These are phyloP conservation scores for Bipolaris sorokiniana DNA, from an alignment of 2,329 filamentous ascomycete species.

Conservation along the genomic window DNA sequence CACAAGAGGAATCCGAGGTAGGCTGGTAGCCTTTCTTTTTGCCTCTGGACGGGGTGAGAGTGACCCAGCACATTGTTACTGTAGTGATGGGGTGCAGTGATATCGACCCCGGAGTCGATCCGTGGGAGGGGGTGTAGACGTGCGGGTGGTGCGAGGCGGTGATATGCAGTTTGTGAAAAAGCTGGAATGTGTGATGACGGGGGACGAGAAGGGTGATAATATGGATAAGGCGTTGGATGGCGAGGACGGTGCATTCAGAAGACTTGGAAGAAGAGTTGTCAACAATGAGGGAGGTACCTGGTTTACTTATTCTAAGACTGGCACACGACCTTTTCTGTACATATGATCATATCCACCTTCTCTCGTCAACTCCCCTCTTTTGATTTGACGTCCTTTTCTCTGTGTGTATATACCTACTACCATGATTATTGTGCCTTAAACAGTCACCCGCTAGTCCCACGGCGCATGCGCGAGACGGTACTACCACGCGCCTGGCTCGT, in stretches of 20 bases:
- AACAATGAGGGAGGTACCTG: slow-evolving; percentile 7
- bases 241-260: slow-evolving; percentile 32
- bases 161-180: slow-evolving; percentile 29
- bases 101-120: slow-evolving; percentile 23
- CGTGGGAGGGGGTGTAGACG: slow-evolving; percentile 28
- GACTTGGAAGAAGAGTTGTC: slow-evolving; percentile 11
- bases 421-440: slow-evolving; percentile 2
- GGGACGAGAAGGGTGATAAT: slow-evolving; percentile 25
- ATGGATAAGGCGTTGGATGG: slow-evolving; percentile 20
- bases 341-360: slow-evolving; percentile 15
- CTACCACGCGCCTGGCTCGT: slow-evolving; percentile 26
- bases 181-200: slow-evolving; percentile 28
- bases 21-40: slow-evolving; percentile 24
- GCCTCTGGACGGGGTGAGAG: slow-evolving; percentile 34
- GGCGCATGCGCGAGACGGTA: slow-evolving; percentile 17
- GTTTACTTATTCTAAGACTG: slow-evolving; percentile 25
- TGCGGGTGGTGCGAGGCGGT: slow-evolving; percentile 32
- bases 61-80: slow-evolving; percentile 44
- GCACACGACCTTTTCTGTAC: slow-evolving; percentile 13
- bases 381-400: slow-evolving; percentile 20
- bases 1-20: slow-evolving; percentile 33
- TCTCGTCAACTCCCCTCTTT: slow-evolving; percentile 4
- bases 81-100: slow-evolving; percentile 8
- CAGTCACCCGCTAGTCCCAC: slow-evolving; percentile 28
- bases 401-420: slow-evolving; percentile 24